Evolutionary conservation across 1,139 yeast species (phyloP).

Genomic region (Pneumocystis jirovecii): DNA sequence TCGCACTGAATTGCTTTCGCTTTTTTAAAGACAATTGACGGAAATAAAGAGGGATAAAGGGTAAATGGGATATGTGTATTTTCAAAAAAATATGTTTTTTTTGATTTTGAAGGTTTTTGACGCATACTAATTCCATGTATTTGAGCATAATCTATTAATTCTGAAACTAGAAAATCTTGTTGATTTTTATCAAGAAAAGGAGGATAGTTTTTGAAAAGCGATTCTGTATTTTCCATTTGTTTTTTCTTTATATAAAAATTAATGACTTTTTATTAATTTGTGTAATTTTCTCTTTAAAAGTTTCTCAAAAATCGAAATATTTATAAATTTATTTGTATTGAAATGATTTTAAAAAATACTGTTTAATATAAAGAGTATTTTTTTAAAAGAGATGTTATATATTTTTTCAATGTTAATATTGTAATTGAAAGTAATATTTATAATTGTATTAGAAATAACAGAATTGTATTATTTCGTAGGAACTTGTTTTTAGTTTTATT

Average conservation of each 20-base stretch:
- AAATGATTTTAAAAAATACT: no score
- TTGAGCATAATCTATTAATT: background rate
- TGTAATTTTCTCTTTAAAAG: background rate
- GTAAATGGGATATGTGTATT: conserved; percentile 67
- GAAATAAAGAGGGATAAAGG: conserved; percentile 78
- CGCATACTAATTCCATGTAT: conserved; percentile 18
- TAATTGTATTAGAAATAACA: background rate
- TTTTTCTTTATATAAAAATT: background rate
- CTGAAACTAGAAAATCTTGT: background rate
- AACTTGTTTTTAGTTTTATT: background rate
- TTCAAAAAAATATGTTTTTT: conserved; percentile 22
- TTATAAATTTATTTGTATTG: background rate
- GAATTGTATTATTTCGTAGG: background rate
- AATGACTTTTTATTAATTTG: background rate
- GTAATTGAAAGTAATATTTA: background rate
- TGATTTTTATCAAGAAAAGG: background rate
- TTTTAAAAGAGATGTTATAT: no score
- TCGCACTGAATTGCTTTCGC: conserved; percentile 54
- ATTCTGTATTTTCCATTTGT: background rate
- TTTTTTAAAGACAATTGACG: conserved; percentile 45
- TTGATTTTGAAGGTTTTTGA: background rate
- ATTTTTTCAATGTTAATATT: background rate
- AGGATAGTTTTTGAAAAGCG: background rate
- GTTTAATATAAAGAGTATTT: no score
- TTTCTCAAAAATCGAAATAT: background rate